Evolutionary conservation across 2,329 filamentous ascomycete species (phyloP).

Genomic region (Colletotrichum sp.): DNA sequence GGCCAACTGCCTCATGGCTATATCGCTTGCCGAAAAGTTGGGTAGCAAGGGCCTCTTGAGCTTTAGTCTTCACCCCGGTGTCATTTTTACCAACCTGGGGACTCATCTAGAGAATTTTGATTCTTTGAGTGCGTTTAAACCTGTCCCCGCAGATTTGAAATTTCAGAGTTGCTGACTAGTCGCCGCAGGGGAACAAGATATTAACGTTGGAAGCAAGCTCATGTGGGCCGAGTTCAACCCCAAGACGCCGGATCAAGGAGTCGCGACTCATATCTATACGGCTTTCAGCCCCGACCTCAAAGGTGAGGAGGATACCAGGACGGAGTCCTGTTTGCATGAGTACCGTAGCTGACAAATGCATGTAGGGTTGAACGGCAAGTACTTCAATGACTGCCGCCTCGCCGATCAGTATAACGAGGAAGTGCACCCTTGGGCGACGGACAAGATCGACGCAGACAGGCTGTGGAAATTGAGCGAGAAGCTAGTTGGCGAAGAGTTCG

Average conservation of each 20-base stretch:
- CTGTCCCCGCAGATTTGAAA: no score
- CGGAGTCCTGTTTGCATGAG: not conserved
- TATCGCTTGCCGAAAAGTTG: conserved; percentile 35
- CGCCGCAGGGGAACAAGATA: conserved; percentile 29
- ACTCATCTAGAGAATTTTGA: conserved; percentile 13
- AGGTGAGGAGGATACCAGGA: not conserved
- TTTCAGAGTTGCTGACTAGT: not conserved
- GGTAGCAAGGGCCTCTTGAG: conserved; percentile 30
- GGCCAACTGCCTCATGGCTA: conserved; percentile 34
- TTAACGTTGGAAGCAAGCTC: conserved; percentile 22
- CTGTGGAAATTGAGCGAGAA: conserved; percentile 39
- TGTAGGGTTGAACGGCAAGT: conserved; percentile 28
- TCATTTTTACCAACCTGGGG: conserved; percentile 26
- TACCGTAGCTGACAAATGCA: not conserved
- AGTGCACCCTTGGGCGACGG: conserved; percentile 30
- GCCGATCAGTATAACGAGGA: conserved; percentile 28
- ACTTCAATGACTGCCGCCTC: conserved; percentile 32
- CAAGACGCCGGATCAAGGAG: conserved; percentile 34
- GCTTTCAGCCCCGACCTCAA: conserved; percentile 32
- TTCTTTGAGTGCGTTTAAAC: not conserved
- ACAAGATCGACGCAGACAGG: conserved; percentile 31
- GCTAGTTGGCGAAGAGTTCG: conserved; percentile 35
- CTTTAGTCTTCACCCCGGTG: conserved; percentile 39
- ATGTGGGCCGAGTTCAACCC: conserved; percentile 16
- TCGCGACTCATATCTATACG: conserved; percentile 33